Evolutionary conservation across 495 filamentous ascomycete species (phyloP).

Genomic region (Aspergillus incahuasiensis): DNA sequence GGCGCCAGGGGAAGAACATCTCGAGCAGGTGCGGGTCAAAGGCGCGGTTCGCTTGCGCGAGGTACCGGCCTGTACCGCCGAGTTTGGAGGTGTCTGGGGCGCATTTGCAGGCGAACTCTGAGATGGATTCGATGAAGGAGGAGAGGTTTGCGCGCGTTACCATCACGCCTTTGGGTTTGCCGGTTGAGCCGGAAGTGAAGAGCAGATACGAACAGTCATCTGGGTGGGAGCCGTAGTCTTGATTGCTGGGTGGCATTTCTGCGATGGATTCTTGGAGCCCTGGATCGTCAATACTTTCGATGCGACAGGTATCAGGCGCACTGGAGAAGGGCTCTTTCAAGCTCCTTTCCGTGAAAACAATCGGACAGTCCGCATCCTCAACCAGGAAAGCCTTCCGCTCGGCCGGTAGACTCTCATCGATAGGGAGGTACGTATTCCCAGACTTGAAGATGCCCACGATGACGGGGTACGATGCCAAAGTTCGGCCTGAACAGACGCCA

Average conservation of each 20-base stretch:
- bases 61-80: slow-evolving; percentile 29
- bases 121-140: slow-evolving; percentile 41
- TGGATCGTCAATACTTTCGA: slow-evolving; percentile 30
- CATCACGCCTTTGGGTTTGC: slow-evolving; percentile 97
- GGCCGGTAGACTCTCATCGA: slow-evolving; percentile 40
- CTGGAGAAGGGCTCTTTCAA: slow-evolving; percentile 20
- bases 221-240: slow-evolving; percentile 45
- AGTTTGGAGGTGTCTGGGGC: slow-evolving; percentile 23
- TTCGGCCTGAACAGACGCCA: slow-evolving; percentile 42
- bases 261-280: slow-evolving; percentile 22
- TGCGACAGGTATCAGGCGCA: slow-evolving; percentile 20
- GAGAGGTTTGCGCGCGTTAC: slow-evolving; percentile 43
- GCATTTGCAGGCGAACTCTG: slow-evolving; percentile 22
- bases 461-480: slow-evolving; percentile 37
- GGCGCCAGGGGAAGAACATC: slow-evolving; percentile 37
- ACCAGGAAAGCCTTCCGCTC: slow-evolving; percentile 43
- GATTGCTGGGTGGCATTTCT: slow-evolving; percentile 18
- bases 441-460: slow-evolving; percentile 44
- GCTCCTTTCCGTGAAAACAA: slow-evolving; percentile 27
- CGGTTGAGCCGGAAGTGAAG: slow-evolving; percentile 95
- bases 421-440: slow-evolving; percentile 76
- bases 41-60: slow-evolving; percentile 32
- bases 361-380: slow-evolving; percentile 30
- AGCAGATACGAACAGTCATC: slow-evolving; percentile 93
- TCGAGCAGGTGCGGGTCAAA: slow-evolving; percentile 36